These are phyloP conservation scores for Medicago lupulina DNA, from an alignment of 306 rosid genomes.

Conservation along the genomic window DNA sequence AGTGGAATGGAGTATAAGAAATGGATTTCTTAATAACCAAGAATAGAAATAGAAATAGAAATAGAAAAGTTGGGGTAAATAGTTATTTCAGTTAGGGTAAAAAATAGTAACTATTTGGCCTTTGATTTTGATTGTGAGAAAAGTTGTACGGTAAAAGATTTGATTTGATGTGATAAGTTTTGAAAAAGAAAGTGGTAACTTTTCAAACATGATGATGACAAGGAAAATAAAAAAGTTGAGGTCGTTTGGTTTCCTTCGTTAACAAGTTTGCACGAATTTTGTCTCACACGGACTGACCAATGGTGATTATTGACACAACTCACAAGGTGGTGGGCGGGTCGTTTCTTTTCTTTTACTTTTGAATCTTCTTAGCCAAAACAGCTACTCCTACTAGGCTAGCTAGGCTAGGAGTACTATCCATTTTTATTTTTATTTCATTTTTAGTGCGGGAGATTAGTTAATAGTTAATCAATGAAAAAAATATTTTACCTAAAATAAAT, in stretches of 20 bases:
- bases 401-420: neutral
- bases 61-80: neutral
- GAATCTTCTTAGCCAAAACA: no score
- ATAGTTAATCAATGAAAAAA: no score
- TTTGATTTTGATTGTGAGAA: no score
- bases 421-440: neutral
- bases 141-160: neutral
- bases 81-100: no score
- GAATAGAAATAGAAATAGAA: neutral
- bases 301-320: neutral
- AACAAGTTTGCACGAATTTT: neutral
- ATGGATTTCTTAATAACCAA: slow-evolving; percentile 32
- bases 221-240: neutral
- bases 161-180: neutral
- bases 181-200: neutral
- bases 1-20: neutral
- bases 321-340: neutral
- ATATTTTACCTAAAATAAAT: no score
- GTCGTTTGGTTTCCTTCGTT: neutral
- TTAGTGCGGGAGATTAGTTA: no score
- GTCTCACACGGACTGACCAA: neutral
- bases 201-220: neutral
- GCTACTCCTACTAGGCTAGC: no score
- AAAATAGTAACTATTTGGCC: no score
- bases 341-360: neutral